Conservation (phyloP, 495 filamentous ascomycete species). For the Penicillium verhagenii region DNA sequence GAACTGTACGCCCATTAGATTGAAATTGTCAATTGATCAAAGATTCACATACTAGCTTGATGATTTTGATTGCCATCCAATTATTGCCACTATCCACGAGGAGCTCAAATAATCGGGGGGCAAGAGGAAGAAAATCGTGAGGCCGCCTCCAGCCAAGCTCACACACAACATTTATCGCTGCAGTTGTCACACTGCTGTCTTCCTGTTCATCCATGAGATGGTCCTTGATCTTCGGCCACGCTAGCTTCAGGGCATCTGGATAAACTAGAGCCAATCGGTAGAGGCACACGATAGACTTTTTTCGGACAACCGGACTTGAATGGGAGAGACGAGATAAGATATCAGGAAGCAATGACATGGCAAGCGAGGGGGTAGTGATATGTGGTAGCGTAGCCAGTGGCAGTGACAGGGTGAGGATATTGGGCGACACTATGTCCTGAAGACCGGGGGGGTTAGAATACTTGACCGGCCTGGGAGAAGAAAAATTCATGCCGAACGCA, state of each 20-base stretch:
- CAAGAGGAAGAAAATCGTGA: slow-evolving; percentile 88
- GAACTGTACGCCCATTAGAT: slow-evolving; percentile 60
- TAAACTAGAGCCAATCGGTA: slow-evolving; percentile 92
- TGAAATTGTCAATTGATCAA: background rate
- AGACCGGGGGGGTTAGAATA: slow-evolving; percentile 7
- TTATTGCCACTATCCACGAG: slow-evolving; percentile 94
- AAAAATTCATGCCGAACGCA: too few relatives aligned
- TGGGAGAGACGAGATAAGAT: slow-evolving; percentile 83
- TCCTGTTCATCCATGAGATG: slow-evolving; percentile 86
- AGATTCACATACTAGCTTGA: slow-evolving; percentile 72
- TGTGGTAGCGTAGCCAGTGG: slow-evolving; percentile 87
- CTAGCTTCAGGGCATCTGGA: slow-evolving; percentile 84
- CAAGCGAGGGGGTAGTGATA: slow-evolving; percentile 85
- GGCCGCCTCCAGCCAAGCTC: slow-evolving; percentile 93
- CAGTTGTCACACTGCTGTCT: slow-evolving; percentile 90
- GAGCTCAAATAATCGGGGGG: slow-evolving; percentile 86
- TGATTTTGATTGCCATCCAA: slow-evolving; percentile 99
- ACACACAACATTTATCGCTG: slow-evolving; percentile 94
- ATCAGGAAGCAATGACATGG: slow-evolving; percentile 83
- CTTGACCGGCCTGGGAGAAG: background rate
- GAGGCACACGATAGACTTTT: slow-evolving; percentile 92
- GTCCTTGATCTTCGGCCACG: slow-evolving; percentile 97
- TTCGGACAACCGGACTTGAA: slow-evolving; percentile 76
- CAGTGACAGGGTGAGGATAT: slow-evolving; percentile 72
- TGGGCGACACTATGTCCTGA: slow-evolving; percentile 79